Evolutionary conservation across 805 yeast species (phyloP).

Genomic region (Naumovozyma castellii): DNA sequence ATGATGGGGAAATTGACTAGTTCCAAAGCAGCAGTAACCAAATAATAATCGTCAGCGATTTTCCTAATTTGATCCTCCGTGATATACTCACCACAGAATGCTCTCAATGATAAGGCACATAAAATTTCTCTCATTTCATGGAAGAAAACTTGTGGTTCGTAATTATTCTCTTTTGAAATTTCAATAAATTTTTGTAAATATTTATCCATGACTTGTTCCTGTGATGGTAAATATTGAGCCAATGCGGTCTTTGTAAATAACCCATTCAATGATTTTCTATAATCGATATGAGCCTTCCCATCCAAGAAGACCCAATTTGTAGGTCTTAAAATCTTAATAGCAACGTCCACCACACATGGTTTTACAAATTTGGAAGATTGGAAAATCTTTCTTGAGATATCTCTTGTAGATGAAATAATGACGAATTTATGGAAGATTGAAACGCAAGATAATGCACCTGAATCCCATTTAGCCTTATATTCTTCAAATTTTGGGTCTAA

Average conservation of each 20-base stretch:
- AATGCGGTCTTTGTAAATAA: constrained; percentile 79
- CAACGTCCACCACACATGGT: constrained; percentile 98
- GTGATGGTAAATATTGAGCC: constrained; percentile 72
- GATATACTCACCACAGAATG: constrained; percentile 93
- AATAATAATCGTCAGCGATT: constrained; percentile 86
- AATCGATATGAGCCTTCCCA: constrained; percentile 91
- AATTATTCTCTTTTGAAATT: constrained; percentile 43
- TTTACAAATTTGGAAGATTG: constrained; percentile 80
- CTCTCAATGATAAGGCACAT: constrained; percentile 87
- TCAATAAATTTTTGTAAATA: constrained; percentile 62
- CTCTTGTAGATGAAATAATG: constrained; percentile 83
- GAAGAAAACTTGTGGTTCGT: constrained; percentile 63
- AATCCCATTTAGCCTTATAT: constrained; percentile 85
- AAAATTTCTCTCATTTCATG: constrained; percentile 90
- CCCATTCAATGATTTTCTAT: constrained; percentile 83
- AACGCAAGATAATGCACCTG: constrained; percentile 92
- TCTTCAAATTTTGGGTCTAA: constrained; percentile 93
- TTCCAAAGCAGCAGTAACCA: constrained; percentile 92
- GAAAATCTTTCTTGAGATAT: constrained; percentile 77
- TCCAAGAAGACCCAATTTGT: constrained; percentile 96
- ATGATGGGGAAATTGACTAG: constrained; percentile 96
- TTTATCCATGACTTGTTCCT: constrained; percentile 74
- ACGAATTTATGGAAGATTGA: constrained; percentile 97
- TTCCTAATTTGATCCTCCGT: constrained; percentile 81
- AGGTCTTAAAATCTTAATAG: constrained; percentile 86